Percentiles rank a stretch among this genome's conserved stretches.
Conservation (phyloP, 2,329 filamentous ascomycete species). For the Aureobasidium zeae region DNA sequence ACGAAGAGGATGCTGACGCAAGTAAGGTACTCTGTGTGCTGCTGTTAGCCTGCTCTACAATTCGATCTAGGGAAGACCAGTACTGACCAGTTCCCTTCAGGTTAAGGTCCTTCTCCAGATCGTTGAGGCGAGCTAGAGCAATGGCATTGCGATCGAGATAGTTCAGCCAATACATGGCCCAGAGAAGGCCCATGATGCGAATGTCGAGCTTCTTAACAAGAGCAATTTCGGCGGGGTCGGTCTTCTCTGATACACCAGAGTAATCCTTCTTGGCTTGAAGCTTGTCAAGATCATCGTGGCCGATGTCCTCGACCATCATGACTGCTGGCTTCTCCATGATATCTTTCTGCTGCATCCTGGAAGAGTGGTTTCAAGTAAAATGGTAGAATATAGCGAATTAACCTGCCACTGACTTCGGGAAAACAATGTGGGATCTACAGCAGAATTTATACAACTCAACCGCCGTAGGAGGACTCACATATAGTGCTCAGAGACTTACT, state of each 20-base stretch:
- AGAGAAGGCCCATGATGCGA: conserved; percentile 28
- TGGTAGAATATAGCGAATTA: background rate
- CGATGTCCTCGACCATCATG: conserved; percentile 10
- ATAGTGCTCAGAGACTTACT: too few species aligned
- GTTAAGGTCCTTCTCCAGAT: conserved; percentile 51
- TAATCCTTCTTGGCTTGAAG: conserved; percentile 20
- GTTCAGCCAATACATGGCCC: conserved; percentile 70
- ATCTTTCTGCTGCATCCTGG: conserved; percentile 4
- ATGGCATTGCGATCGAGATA: conserved; percentile 54
- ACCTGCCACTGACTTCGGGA: background rate
- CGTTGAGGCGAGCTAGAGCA: conserved; percentile 55
- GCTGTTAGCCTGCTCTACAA: conserved; percentile 11
- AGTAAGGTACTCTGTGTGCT: conserved; percentile 37
- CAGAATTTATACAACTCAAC: conserved; percentile 1
- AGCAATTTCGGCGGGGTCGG: conserved; percentile 24
- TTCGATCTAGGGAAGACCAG: conserved; percentile 28
- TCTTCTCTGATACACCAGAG: conserved; percentile 26
- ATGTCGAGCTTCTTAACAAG: conserved; percentile 26
- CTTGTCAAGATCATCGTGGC: conserved; percentile 4
- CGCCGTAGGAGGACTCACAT: too few species aligned
- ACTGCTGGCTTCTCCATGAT: background rate
- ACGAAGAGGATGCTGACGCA: conserved; percentile 52
- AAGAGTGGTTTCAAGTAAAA: background rate
- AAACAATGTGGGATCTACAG: background rate
- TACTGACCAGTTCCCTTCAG: conserved; percentile 32